Conservation (phyloP, 106 monocot genomes). For the Ottelia alismoides region DNA sequence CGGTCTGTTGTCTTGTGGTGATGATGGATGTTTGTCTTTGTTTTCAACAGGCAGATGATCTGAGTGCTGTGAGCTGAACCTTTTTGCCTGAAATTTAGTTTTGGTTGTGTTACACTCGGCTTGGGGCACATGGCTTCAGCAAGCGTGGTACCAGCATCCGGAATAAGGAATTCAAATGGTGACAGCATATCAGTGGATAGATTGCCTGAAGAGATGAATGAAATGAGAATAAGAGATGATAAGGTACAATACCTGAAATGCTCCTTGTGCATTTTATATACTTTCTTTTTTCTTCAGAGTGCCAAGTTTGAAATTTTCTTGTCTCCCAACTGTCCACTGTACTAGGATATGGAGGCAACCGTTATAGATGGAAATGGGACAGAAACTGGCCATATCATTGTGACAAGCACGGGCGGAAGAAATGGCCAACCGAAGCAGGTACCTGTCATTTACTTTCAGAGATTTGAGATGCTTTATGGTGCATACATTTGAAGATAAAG, state of each 20-base stretch:
- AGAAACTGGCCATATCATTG: slow-evolving; percentile 16
- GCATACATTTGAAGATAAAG: too few species aligned
- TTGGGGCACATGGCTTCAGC: slow-evolving; percentile 3
- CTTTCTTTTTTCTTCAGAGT: too few species aligned
- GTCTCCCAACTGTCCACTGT: not conserved
- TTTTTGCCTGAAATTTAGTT: not conserved
- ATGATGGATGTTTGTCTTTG: not conserved
- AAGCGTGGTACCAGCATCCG: slow-evolving; percentile 1
- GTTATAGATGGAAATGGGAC: slow-evolving; percentile 13
- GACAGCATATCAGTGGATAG: slow-evolving; percentile 3
- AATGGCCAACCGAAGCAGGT: slow-evolving; percentile 17
- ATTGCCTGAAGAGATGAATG: slow-evolving; percentile 9
- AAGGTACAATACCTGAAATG: too few species aligned
- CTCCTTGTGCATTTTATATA: too few species aligned
- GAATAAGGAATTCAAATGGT: slow-evolving; percentile 2
- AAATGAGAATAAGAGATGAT: slow-evolving; percentile 14
- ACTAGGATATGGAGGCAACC: slow-evolving; percentile 10
- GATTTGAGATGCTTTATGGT: too few species aligned
- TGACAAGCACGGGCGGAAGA: slow-evolving; percentile 12
- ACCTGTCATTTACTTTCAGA: too few species aligned
- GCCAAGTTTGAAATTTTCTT: too few species aligned
- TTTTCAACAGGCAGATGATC: not conserved
- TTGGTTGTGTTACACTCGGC: not conserved
- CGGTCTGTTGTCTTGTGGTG: too few species aligned
- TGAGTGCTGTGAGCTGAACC: too few species aligned